phyloP scores from a whole-genome alignment of 805 yeast genomes.

The Sungouiozyma ichnusensis region DNA sequence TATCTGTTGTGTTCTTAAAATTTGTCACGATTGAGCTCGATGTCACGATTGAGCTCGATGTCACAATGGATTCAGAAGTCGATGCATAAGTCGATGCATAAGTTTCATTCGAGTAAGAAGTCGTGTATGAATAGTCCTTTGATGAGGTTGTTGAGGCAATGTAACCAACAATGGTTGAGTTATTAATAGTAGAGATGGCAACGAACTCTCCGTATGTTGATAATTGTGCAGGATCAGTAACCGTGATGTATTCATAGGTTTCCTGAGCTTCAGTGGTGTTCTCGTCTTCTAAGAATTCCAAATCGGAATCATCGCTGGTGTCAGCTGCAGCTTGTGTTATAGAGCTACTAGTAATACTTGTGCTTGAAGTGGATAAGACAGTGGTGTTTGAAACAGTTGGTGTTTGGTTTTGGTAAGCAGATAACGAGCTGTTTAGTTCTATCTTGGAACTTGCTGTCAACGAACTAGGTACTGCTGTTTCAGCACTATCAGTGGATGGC shows the following conservation, averaged over 20 bases:
- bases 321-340: neutral
- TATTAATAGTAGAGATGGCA: constrained; percentile 2
- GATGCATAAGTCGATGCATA: too few relatives aligned
- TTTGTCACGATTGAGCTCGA: neutral
- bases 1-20: neutral
- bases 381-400: neutral
- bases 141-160: neutral
- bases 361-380: neutral
- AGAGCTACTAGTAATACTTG: neutral
- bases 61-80: too few relatives aligned
- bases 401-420: neutral
- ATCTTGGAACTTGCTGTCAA: neutral
- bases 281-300: neutral
- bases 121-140: neutral
- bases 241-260: neutral
- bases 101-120: too few relatives aligned
- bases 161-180: neutral
- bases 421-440: neutral
- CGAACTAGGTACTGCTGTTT: neutral
- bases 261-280: neutral
- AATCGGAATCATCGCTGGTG: neutral
- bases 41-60: neutral
- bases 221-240: neutral
- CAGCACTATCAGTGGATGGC: neutral
- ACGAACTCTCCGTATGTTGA: neutral